These are phyloP conservation scores for Jimgerdemannia flammicorona DNA, from an alignment of 192 early-diverging fungal genomes.

Conservation along the genomic window DNA sequence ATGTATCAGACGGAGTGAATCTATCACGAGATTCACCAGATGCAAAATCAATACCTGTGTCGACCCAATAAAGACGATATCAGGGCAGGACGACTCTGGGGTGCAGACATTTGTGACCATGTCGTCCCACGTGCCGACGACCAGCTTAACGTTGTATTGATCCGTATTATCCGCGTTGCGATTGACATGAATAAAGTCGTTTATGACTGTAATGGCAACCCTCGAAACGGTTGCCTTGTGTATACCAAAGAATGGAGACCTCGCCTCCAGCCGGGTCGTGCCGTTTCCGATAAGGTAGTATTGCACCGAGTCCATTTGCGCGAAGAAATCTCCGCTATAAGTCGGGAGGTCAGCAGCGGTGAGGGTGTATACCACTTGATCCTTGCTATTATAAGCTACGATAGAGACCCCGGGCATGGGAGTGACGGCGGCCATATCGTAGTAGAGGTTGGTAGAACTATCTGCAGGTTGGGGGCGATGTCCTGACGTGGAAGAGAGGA, in stretches of 20 bases:
- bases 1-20: not conserved
- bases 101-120: slow-evolving; percentile 3
- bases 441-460: not conserved
- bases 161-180: slow-evolving; percentile 5
- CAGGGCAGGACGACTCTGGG: slow-evolving; percentile 1
- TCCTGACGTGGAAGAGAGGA: not conserved
- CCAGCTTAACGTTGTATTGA: slow-evolving; percentile 5
- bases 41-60: slow-evolving; percentile 2
- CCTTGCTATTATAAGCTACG: not conserved
- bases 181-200: slow-evolving; percentile 6
- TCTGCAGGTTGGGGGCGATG: not conserved
- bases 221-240: not conserved
- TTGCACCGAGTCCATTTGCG: not conserved
- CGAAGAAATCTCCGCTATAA: not conserved
- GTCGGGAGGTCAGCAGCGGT: not conserved
- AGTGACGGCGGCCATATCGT: not conserved
- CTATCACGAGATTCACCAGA: not conserved
- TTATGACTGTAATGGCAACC: not conserved
- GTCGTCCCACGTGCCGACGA: slow-evolving; percentile 2
- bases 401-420: not conserved
- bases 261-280: not conserved
- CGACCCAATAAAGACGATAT: slow-evolving; percentile 11
- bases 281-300: slow-evolving; percentile 11
- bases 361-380: not conserved
- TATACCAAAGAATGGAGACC: slow-evolving; percentile 6